Evolutionary conservation across 1,284 basidiomycete genomes (phyloP).

Genomic region (Mycena sp.): DNA sequence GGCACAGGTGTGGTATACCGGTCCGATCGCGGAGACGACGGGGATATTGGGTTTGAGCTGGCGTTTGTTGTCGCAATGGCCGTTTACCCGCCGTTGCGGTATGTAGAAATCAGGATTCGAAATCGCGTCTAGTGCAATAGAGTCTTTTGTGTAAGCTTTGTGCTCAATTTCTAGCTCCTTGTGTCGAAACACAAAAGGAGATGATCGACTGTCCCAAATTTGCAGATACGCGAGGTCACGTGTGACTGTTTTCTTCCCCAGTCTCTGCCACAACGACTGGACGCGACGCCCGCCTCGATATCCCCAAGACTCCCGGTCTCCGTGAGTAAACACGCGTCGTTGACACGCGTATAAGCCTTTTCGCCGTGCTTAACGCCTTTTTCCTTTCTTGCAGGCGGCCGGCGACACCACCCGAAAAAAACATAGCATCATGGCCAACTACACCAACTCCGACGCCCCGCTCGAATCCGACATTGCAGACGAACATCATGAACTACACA

Average conservation of each 20-base stretch:
- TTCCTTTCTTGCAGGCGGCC: background rate
- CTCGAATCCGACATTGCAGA: slow-evolving; percentile 31
- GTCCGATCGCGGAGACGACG: slow-evolving; percentile 61
- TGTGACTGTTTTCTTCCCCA: background rate
- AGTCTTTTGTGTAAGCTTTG: background rate
- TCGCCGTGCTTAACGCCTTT: too few relatives aligned
- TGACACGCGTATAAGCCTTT: too few relatives aligned
- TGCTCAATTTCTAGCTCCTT: too few relatives aligned
- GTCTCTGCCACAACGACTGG: background rate
- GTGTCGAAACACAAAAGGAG: slow-evolving; percentile 5
- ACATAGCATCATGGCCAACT: slow-evolving; percentile 17
- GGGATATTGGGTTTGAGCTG: slow-evolving; percentile 73
- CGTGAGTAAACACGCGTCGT: too few relatives aligned
- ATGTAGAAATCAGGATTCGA: slow-evolving; percentile 37
- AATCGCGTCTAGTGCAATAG: background rate
- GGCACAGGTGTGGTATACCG: slow-evolving; percentile 67
- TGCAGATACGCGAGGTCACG: background rate
- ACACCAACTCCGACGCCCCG: slow-evolving; percentile 8
- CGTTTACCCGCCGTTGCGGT: slow-evolving; percentile 58
- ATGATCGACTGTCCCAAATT: slow-evolving; percentile 5
- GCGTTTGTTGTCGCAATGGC: slow-evolving; percentile 57
- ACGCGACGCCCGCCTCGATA: background rate
- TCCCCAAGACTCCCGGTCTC: too few relatives aligned
- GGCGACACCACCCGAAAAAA: slow-evolving; percentile 9
- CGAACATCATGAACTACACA: slow-evolving; percentile 17